These are phyloP conservation scores for Lipomyces spencermartinsiae DNA, from an alignment of 805 yeast genomes.

Conservation along the genomic window DNA sequence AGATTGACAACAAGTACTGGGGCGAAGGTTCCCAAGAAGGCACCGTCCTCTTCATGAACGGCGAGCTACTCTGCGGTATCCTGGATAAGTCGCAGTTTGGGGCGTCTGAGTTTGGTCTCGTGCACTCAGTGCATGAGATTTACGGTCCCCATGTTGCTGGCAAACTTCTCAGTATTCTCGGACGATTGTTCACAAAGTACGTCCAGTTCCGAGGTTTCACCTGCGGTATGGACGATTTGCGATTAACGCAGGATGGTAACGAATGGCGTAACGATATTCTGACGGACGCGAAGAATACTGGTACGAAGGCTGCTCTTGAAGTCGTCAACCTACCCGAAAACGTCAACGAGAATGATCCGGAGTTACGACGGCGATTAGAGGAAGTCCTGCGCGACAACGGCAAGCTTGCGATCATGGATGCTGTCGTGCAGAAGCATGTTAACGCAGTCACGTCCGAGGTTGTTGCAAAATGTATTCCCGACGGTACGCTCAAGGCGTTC, in stretches of 20 bases:
- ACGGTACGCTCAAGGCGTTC: constrained; percentile 92
- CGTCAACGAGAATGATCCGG: constrained; percentile 63
- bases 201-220: constrained; percentile 92
- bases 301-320: constrained; percentile 91
- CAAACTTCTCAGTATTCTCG: constrained; percentile 85
- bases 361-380: constrained; percentile 85
- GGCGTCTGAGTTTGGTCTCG: constrained; percentile 95
- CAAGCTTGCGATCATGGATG: constrained; percentile 92
- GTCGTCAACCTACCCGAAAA: constrained; percentile 78
- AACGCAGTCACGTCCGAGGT: constrained; percentile 93
- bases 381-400: constrained; percentile 93
- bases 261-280: constrained; percentile 84
- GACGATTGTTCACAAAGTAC: constrained; percentile 92
- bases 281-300: constrained; percentile 76
- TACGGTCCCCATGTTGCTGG: constrained; percentile 94
- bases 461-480: constrained; percentile 93
- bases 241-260: constrained; percentile 89
- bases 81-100: constrained; percentile 98
- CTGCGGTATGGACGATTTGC: constrained; percentile 99
- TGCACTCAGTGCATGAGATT: constrained; percentile 94
- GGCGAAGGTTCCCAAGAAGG: constrained; percentile 83
- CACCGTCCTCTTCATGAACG: constrained; percentile 81
- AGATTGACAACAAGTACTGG: constrained; percentile 95
- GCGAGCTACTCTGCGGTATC: constrained; percentile 89
- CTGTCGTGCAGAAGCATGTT: constrained; percentile 91